Conservation (phyloP, 2,329 filamentous ascomycete species). For the Pseudogymnoascus sp. region DNA sequence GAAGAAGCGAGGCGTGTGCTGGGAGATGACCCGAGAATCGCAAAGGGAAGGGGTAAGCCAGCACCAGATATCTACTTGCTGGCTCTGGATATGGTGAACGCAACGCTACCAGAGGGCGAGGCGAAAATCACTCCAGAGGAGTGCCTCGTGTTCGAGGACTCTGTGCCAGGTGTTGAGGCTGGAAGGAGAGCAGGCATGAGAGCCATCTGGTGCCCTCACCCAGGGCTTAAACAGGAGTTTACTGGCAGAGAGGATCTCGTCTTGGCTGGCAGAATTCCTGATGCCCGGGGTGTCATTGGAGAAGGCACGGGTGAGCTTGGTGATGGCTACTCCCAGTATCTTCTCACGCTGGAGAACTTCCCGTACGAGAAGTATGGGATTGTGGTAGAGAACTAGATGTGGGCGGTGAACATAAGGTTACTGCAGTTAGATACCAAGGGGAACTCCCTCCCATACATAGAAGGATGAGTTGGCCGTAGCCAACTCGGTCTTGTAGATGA, state of each 20-base stretch:
- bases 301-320: constrained; percentile 37
- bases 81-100: constrained; percentile 78
- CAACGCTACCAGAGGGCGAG: constrained; percentile 53
- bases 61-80: constrained; percentile 90
- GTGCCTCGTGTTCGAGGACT: constrained; percentile 94
- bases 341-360: constrained; percentile 43
- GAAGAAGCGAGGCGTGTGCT: constrained; percentile 63
- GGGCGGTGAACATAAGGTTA: not conserved
- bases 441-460: not conserved
- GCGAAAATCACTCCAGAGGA: constrained; percentile 67
- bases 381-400: constrained; percentile 17
- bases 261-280: constrained; percentile 64
- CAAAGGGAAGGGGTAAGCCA: constrained; percentile 78
- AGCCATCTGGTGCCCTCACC: constrained; percentile 86
- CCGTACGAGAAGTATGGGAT: constrained; percentile 54
- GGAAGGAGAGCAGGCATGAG: constrained; percentile 90
- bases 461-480: not conserved
- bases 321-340: constrained; percentile 54
- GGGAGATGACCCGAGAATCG: constrained; percentile 76
- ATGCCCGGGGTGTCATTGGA: constrained; percentile 31
- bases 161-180: constrained; percentile 84
- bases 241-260: constrained; percentile 70
- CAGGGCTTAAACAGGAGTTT: constrained; percentile 67
- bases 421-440: not conserved
- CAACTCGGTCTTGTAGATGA: not conserved